Evolutionary conservation across 2,329 filamentous ascomycete genomes (phyloP).

Genomic region (Trichoderma atroviride): DNA sequence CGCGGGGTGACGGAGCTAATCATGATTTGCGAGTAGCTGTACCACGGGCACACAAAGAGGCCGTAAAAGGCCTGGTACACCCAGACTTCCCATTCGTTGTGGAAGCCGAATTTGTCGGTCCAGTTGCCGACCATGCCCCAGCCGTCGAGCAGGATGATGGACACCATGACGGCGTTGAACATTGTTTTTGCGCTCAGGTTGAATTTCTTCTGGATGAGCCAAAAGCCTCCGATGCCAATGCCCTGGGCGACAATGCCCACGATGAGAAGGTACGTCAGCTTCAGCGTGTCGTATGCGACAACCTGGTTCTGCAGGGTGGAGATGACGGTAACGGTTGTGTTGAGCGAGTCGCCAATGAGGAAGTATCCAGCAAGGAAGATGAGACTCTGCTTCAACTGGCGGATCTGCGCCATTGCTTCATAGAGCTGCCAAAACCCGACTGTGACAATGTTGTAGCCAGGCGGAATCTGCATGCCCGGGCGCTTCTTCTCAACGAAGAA

Average conservation of each 20-base stretch:
- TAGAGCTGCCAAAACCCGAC: conserved; percentile 65
- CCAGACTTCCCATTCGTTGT: conserved; percentile 51
- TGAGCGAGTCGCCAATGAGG: conserved; percentile 68
- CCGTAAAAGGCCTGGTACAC: conserved; percentile 60
- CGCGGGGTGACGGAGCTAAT: conserved; percentile 70
- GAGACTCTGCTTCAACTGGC: conserved; percentile 66
- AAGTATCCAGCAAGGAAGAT: conserved; percentile 70
- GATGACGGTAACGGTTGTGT: conserved; percentile 71
- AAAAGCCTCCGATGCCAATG: conserved; percentile 64
- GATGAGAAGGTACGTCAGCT: conserved; percentile 66
- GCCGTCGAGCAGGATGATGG: conserved; percentile 60
- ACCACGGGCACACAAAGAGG: conserved; percentile 69
- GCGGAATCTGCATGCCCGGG: conserved; percentile 53
- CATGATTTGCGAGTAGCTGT: conserved; percentile 71
- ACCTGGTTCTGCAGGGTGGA: conserved; percentile 66
- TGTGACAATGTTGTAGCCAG: conserved; percentile 51
- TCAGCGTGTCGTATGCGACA: conserved; percentile 65
- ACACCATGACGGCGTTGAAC: conserved; percentile 66
- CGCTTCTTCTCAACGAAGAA: conserved; percentile 66
- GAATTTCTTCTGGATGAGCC: conserved; percentile 62
- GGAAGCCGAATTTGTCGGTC: conserved; percentile 49
- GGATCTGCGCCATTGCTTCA: conserved; percentile 61
- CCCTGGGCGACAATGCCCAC: conserved; percentile 67
- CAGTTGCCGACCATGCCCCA: conserved; percentile 54
- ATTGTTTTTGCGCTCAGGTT: conserved; percentile 65